phyloP scores from a whole-genome alignment of 306 rosid species.

The Cicer yamashitae region DNA sequence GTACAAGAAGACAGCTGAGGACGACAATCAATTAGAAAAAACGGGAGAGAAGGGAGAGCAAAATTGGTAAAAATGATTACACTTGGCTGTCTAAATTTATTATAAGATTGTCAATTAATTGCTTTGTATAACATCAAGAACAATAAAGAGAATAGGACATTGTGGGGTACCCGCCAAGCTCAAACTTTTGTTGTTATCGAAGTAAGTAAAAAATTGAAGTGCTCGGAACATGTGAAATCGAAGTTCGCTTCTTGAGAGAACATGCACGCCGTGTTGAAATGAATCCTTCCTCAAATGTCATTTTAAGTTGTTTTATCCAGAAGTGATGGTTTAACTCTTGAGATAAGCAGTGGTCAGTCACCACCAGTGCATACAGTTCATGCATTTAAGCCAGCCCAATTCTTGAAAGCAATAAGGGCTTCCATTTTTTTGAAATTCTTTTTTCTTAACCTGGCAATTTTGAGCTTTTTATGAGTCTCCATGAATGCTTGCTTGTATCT shows the following conservation, averaged over 20 bases:
- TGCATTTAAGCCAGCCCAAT: conserved; percentile 92
- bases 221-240: conserved; percentile 28
- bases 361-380: conserved; percentile 42
- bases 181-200: neutral
- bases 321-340: conserved; percentile 30
- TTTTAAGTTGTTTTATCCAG: conserved; percentile 29
- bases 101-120: conserved; percentile 27
- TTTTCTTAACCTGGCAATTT: conserved; percentile 74
- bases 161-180: conserved; percentile 28
- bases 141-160: conserved; percentile 17
- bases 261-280: conserved; percentile 9
- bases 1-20: conserved; percentile 24
- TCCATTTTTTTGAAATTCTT: conserved; percentile 81
- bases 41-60: neutral
- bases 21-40: conserved; percentile 17
- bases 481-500: conserved; percentile 96
- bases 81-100: conserved; percentile 17
- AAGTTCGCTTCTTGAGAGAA: conserved; percentile 33
- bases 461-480: conserved; percentile 93
- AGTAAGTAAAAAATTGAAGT: conserved; percentile 4
- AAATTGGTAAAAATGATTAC: neutral
- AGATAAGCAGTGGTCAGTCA: neutral
- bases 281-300: conserved; percentile 37
- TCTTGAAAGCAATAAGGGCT: conserved; percentile 87
- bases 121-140: conserved; percentile 34